Conservation (phyloP, 1,284 basidiomycete species). For the Ceratobasidium sp. region DNA sequence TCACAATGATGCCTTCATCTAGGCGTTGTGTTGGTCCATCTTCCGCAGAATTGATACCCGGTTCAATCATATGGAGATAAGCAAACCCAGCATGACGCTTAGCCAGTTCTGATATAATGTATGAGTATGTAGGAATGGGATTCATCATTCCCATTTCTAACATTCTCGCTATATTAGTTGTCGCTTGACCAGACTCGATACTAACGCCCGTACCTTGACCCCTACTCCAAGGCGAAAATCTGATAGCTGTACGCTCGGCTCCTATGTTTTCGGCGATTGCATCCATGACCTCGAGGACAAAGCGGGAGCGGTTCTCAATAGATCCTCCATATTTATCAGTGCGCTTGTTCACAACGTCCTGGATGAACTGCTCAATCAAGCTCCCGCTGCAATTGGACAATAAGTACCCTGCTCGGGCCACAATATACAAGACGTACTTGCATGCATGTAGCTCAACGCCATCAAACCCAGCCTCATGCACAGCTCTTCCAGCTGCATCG, state of each 20-base stretch:
- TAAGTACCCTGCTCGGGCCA: slow-evolving; percentile 8
- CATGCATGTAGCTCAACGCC: slow-evolving; percentile 53
- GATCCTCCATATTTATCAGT: slow-evolving; percentile 67
- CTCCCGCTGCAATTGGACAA: slow-evolving; percentile 47
- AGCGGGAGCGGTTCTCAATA: slow-evolving; percentile 60
- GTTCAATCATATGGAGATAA: slow-evolving; percentile 38
- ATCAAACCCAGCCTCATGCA: slow-evolving; percentile 47
- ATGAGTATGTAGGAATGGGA: slow-evolving; percentile 53
- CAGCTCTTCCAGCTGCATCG: slow-evolving; percentile 25
- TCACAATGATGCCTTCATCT: slow-evolving; percentile 39
- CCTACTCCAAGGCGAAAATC: slow-evolving; percentile 43
- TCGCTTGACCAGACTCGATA: background rate
- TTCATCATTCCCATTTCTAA: slow-evolving; percentile 44
- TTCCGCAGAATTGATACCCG: slow-evolving; percentile 47
- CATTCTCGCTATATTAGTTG: background rate
- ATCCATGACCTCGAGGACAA: slow-evolving; percentile 57
- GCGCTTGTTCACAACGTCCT: slow-evolving; percentile 58
- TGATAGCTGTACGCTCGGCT: slow-evolving; percentile 50
- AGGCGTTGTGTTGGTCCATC: slow-evolving; percentile 42
- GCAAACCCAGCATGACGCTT: slow-evolving; percentile 56
- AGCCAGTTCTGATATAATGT: slow-evolving; percentile 48
- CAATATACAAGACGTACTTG: slow-evolving; percentile 33
- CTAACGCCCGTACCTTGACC: slow-evolving; percentile 44
- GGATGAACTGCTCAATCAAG: slow-evolving; percentile 54
- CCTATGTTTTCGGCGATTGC: slow-evolving; percentile 51